Percentiles rank a stretch among this genome's conserved stretches.
Evolutionary conservation across 192 early-diverging fungal species (phyloP).

Genomic region (Funneliformis mosseae): DNA sequence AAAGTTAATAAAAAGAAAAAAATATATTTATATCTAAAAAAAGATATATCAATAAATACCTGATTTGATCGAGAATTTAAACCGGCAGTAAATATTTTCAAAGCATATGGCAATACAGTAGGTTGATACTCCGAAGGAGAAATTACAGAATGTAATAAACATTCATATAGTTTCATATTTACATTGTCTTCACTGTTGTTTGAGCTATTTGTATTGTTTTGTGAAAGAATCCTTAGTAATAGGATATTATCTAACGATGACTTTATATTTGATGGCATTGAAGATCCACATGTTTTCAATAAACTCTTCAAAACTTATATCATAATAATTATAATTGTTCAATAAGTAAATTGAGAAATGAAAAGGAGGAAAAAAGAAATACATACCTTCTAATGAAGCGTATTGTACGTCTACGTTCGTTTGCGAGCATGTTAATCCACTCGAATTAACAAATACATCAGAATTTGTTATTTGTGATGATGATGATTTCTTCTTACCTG

Average conservation of each 20-base stretch:
- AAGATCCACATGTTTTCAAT: conserved; percentile 34
- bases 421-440: background rate
- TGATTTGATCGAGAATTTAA: conserved; percentile 40
- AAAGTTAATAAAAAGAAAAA: background rate
- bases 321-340: background rate
- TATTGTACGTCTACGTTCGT: conserved; percentile 14
- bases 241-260: conserved; percentile 39
- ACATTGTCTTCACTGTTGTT: background rate
- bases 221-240: conserved; percentile 34
- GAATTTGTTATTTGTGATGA: conserved; percentile 24
- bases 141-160: conserved; percentile 45
- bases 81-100: conserved; percentile 43
- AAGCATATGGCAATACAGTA: conserved; percentile 44
- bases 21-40: background rate
- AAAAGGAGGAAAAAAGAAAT: background rate
- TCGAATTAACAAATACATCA: conserved; percentile 6
- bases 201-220: conserved; percentile 23
- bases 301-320: conserved; percentile 30
- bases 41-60: conserved; percentile 27
- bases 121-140: conserved; percentile 46
- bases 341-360: background rate
- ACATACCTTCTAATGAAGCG: conserved; percentile 34
- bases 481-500: conserved; percentile 9
- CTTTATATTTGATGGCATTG: conserved; percentile 33
- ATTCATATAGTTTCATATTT: conserved; percentile 38